Percentiles rank a stretch among this genome's conserved stretches.
Evolutionary conservation across 495 filamentous ascomycete genomes (phyloP).

Genomic region (Geoglossum glabrum): DNA sequence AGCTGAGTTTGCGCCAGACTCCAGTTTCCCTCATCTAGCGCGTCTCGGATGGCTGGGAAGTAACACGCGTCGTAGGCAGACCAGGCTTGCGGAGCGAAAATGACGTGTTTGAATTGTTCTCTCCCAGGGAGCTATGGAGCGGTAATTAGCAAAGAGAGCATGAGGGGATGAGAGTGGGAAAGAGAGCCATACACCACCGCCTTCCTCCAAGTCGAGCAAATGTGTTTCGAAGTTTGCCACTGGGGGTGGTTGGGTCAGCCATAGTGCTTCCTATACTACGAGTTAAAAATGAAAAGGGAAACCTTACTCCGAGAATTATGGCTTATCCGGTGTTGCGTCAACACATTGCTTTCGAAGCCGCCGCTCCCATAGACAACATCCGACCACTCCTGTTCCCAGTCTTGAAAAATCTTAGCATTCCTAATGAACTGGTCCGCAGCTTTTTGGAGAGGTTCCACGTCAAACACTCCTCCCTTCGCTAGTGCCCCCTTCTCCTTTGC

Average conservation of each 20-base stretch:
- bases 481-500: slow-evolving; percentile 30
- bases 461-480: slow-evolving; percentile 27
- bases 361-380: slow-evolving; percentile 38
- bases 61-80: slow-evolving; percentile 51
- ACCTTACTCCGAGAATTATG: not conserved
- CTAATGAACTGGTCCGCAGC: slow-evolving; percentile 38
- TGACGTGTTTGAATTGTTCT: slow-evolving; percentile 83
- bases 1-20: slow-evolving; percentile 45
- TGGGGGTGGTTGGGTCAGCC: slow-evolving; percentile 13
- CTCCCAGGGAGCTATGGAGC: slow-evolving; percentile 54
- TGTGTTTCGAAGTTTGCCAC: slow-evolving; percentile 68
- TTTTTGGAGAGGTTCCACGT: slow-evolving; percentile 36
- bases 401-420: slow-evolving; percentile 42
- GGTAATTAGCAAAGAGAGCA: not conserved
- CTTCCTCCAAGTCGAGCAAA: slow-evolving; percentile 50
- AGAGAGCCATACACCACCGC: slow-evolving; percentile 43
- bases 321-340: not conserved
- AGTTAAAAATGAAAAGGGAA: not conserved
- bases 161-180: not conserved
- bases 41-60: slow-evolving; percentile 76
- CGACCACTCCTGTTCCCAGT: slow-evolving; percentile 58
- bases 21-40: slow-evolving; percentile 54
- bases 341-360: slow-evolving; percentile 42
- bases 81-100: slow-evolving; percentile 72
- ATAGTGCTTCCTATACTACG: not conserved